Evolutionary conservation across 1,284 basidiomycete species (phyloP).

Genomic region (Boletellus deceptivus): DNA sequence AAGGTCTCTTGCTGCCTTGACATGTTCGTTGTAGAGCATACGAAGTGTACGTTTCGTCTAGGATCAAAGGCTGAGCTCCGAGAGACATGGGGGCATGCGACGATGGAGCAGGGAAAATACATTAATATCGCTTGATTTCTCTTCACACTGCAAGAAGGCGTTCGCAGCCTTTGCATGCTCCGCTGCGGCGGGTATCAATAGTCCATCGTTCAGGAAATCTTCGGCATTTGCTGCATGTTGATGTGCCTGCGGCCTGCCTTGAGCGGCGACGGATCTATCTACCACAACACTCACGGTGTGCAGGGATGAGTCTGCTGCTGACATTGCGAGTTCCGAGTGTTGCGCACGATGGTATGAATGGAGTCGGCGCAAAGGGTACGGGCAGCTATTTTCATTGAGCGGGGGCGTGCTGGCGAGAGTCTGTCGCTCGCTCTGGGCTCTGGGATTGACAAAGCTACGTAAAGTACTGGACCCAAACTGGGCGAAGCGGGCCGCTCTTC

Average conservation of each 20-base stretch:
- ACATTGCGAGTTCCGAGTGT: slow-evolving; percentile 13
- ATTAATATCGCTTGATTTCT: slow-evolving; percentile 67
- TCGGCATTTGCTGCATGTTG: slow-evolving; percentile 79
- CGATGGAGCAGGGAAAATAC: slow-evolving; percentile 39
- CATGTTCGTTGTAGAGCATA: slow-evolving; percentile 71
- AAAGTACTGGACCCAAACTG: neutral
- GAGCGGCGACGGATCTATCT: neutral
- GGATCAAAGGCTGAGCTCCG: slow-evolving; percentile 14
- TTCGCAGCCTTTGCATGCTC: slow-evolving; percentile 67
- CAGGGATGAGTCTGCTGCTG: slow-evolving; percentile 26
- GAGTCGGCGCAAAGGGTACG: neutral
- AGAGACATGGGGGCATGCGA: slow-evolving; percentile 7
- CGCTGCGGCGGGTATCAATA: slow-evolving; percentile 66
- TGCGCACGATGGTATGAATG: neutral
- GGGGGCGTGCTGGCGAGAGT: neutral
- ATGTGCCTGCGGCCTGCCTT: slow-evolving; percentile 58
- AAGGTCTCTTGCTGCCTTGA: slow-evolving; percentile 64
- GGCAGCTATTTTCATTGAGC: slow-evolving; percentile 12
- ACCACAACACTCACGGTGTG: slow-evolving; percentile 25
- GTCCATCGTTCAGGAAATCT: slow-evolving; percentile 58
- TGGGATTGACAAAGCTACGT: neutral
- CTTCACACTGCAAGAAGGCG: slow-evolving; percentile 66
- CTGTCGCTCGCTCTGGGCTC: neutral
- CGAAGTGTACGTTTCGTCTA: slow-evolving; percentile 74
- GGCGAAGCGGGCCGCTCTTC: too few species aligned